A percentile compares a stretch with the other conserved stretches of the same genome.
phyloP scores from a whole-genome alignment of 352 stramenopile genomes.

The Aphanomyces stellatus region DNA sequence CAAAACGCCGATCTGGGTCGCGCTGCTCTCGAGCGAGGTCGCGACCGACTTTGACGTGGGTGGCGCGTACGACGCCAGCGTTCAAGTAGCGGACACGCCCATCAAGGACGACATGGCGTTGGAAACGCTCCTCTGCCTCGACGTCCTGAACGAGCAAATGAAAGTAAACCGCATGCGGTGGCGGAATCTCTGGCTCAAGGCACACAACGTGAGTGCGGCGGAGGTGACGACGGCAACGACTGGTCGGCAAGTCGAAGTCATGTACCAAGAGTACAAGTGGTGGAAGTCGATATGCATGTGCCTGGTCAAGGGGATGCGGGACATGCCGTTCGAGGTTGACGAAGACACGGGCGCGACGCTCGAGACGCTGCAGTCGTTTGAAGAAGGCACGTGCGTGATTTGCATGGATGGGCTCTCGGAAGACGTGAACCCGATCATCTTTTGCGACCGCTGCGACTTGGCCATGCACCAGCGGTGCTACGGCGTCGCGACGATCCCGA shows the following conservation, averaged over 20 bases:
- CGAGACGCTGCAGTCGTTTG: constrained; percentile 34
- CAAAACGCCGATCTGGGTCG: constrained; percentile 36
- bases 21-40: constrained; percentile 30
- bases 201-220: constrained; percentile 26
- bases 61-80: constrained; percentile 17
- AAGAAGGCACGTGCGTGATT: constrained; percentile 82
- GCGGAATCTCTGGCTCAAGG: constrained; percentile 40
- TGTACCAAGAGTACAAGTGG: constrained; percentile 62
- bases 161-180: constrained; percentile 58
- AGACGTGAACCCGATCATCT: constrained; percentile 84
- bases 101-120: constrained; percentile 57
- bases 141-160: constrained; percentile 66
- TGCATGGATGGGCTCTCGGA: constrained; percentile 85
- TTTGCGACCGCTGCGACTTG: constrained; percentile 83
- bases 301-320: constrained; percentile 50
- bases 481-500: constrained; percentile 71
- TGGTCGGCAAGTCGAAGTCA: constrained; percentile 30
- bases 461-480: constrained; percentile 87
- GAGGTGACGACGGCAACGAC: constrained; percentile 2
- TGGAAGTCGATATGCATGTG: constrained; percentile 74
- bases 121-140: constrained; percentile 63
- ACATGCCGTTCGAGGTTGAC: constrained; percentile 30
- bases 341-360: background rate
- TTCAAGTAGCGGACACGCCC: background rate
- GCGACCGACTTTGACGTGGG: background rate